Evolutionary conservation across 768 basidiomycete species (phyloP).

Genomic region (Pulveroboletus ravenelii): DNA sequence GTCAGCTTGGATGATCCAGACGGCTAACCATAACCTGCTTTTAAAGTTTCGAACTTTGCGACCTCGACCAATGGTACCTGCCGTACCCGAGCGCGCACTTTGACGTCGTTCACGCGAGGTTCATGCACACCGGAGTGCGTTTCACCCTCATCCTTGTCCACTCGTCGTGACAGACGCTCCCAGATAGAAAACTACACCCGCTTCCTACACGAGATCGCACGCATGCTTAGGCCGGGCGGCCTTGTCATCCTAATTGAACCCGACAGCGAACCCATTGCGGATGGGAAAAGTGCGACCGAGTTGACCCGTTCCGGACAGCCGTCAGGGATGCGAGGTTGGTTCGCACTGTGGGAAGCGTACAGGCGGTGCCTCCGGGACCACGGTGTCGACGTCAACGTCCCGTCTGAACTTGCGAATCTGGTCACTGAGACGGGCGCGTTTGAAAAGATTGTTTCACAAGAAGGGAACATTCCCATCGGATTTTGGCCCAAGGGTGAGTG

Average conservation of each 20-base stretch:
- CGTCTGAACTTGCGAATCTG: conserved; percentile 48
- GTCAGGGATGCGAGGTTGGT: conserved; percentile 53
- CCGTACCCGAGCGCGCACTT: conserved; percentile 63
- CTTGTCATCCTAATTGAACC: conserved; percentile 64
- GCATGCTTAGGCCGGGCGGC: conserved; percentile 67
- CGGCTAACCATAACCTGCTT: conserved; percentile 5
- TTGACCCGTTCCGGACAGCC: conserved; percentile 29
- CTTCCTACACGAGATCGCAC: conserved; percentile 56
- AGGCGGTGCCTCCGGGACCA: conserved; percentile 48
- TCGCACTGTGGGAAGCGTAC: conserved; percentile 59
- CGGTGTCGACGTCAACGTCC: conserved; percentile 54
- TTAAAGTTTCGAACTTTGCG: conserved; percentile 65
- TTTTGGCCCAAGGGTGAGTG: conserved; percentile 60
- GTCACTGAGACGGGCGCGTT: conserved; percentile 48
- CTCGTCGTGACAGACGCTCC: conserved; percentile 7
- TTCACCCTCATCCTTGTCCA: conserved; percentile 4
- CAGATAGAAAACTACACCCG: conserved; percentile 62
- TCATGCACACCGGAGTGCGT: conserved; percentile 55
- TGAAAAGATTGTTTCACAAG: conserved; percentile 49
- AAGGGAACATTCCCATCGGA: conserved; percentile 63
- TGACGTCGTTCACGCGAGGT: conserved; percentile 67
- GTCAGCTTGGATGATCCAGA: conserved; percentile 23
- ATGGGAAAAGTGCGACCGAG: conserved; percentile 39
- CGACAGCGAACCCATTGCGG: conserved; percentile 47
- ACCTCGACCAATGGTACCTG: conserved; percentile 54